Evolutionary conservation across 441 rosid species (phyloP).

Genomic region (Arabidopsis lyrata): DNA sequence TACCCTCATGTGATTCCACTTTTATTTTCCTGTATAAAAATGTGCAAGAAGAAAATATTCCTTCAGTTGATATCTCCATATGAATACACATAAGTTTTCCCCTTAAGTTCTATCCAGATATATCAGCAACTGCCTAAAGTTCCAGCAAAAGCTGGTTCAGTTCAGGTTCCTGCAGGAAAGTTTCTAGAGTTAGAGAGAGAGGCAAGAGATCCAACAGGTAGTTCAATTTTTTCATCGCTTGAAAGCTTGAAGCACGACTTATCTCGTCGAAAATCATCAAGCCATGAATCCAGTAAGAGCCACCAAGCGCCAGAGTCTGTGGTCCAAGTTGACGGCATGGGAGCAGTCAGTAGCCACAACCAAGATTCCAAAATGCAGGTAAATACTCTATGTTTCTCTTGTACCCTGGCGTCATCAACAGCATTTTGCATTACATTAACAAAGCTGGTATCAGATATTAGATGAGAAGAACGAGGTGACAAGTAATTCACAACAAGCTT

Average conservation of each 20-base stretch:
- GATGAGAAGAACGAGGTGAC: constrained; percentile 61
- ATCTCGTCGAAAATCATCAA: neutral
- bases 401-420: constrained; percentile 54
- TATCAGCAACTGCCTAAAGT: constrained; percentile 56
- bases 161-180: constrained; percentile 53
- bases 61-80: constrained; percentile 12
- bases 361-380: constrained; percentile 67
- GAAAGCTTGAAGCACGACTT: constrained; percentile 43
- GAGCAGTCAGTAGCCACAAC: constrained; percentile 58
- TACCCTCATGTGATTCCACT: constrained; percentile 60
- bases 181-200: neutral
- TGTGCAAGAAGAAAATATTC: neutral
- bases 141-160: constrained; percentile 55
- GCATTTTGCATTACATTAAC: constrained; percentile 61
- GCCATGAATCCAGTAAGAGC: neutral
- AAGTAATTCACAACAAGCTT: constrained; percentile 69
- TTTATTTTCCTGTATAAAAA: constrained; percentile 1
- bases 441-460: constrained; percentile 54
- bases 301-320: constrained; percentile 40
- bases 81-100: constrained; percentile 34
- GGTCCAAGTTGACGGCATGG: constrained; percentile 53
- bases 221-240: constrained; percentile 59
- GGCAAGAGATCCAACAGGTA: neutral
- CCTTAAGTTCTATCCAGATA: constrained; percentile 72
- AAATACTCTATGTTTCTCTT: constrained; percentile 54